phyloP scores from a whole-genome alignment of 192 early-diverging fungal species.

The Mortierella claussenii region DNA sequence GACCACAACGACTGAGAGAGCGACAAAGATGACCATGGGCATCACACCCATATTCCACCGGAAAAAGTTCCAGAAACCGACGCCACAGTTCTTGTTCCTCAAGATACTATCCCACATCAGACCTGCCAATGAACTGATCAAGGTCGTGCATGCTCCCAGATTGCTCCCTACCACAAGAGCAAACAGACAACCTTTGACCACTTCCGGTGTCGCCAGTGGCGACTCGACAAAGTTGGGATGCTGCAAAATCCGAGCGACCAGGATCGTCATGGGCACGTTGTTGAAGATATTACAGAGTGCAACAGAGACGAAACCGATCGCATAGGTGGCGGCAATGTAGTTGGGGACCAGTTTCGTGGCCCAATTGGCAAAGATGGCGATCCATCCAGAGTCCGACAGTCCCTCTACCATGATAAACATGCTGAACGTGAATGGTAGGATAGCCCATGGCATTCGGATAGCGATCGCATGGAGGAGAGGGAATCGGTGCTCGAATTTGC shows the following conservation, averaged over 20 bases:
- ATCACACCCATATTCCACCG: constrained; percentile 68
- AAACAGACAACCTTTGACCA: constrained; percentile 70
- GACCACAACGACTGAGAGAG: constrained; percentile 57
- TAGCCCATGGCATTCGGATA: constrained; percentile 78
- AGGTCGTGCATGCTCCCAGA: constrained; percentile 83
- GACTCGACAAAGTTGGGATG: constrained; percentile 67
- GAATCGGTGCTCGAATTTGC: constrained; percentile 34
- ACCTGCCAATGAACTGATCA: constrained; percentile 81
- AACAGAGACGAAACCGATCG: constrained; percentile 69
- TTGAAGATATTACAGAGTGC: constrained; percentile 81
- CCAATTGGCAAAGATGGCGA: constrained; percentile 68
- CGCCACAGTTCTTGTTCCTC: constrained; percentile 57
- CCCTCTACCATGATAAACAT: constrained; percentile 91
- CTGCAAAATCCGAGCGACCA: constrained; percentile 78
- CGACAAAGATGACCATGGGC: constrained; percentile 61
- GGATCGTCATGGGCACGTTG: constrained; percentile 89
- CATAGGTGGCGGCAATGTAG: constrained; percentile 67
- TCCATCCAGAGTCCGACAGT: constrained; percentile 75
- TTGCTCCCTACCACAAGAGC: constrained; percentile 83
- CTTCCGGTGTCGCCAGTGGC: constrained; percentile 41
- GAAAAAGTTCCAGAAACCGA: constrained; percentile 64
- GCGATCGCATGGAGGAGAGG: constrained; percentile 64
- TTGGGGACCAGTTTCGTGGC: constrained; percentile 63
- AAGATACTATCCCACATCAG: constrained; percentile 72
- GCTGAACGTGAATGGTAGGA: constrained; percentile 83